Percentiles rank a stretch among this genome's conserved stretches.
phyloP scores from a whole-genome alignment of 1,284 basidiomycete species.

The Serendipita sp. region DNA sequence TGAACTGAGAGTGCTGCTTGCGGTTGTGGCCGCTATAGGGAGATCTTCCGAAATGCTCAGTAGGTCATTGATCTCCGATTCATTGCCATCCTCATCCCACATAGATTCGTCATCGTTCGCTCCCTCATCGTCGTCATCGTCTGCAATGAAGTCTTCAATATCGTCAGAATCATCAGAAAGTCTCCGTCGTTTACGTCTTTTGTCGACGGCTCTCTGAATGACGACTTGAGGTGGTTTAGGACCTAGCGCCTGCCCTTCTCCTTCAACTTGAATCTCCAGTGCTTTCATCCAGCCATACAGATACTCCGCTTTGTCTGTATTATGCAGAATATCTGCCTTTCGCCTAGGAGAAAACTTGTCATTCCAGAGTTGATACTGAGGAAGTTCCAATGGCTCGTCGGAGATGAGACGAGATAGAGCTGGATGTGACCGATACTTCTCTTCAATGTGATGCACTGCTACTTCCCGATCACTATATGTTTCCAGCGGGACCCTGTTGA shows the following conservation, averaged over 20 bases:
- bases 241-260: slow-evolving; percentile 6
- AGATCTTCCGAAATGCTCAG: not conserved
- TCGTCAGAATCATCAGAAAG: slow-evolving; percentile 16
- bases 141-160: slow-evolving; percentile 17
- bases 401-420: slow-evolving; percentile 34
- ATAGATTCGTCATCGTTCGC: slow-evolving; percentile 32
- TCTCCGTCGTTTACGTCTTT: slow-evolving; percentile 33
- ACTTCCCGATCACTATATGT: not conserved
- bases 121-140: slow-evolving; percentile 36
- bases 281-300: slow-evolving; percentile 72
- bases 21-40: not conserved
- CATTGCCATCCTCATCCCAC: slow-evolving; percentile 26
- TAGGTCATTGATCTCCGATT: slow-evolving; percentile 25
- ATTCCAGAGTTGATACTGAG: slow-evolving; percentile 45
- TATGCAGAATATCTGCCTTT: slow-evolving; percentile 70
- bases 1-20: not conserved
- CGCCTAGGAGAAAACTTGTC: slow-evolving; percentile 63
- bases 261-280: slow-evolving; percentile 44
- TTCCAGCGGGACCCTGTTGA: not conserved
- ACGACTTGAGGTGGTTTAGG: slow-evolving; percentile 29
- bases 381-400: slow-evolving; percentile 8
- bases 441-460: slow-evolving; percentile 16
- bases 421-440: slow-evolving; percentile 24
- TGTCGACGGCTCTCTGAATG: slow-evolving; percentile 35
- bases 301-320: slow-evolving; percentile 58